A percentile compares a stretch with the other conserved stretches of the same genome.
Evolutionary conservation across 495 filamentous ascomycete genomes (phyloP).

Genomic region (Gamarada debralockiae): DNA sequence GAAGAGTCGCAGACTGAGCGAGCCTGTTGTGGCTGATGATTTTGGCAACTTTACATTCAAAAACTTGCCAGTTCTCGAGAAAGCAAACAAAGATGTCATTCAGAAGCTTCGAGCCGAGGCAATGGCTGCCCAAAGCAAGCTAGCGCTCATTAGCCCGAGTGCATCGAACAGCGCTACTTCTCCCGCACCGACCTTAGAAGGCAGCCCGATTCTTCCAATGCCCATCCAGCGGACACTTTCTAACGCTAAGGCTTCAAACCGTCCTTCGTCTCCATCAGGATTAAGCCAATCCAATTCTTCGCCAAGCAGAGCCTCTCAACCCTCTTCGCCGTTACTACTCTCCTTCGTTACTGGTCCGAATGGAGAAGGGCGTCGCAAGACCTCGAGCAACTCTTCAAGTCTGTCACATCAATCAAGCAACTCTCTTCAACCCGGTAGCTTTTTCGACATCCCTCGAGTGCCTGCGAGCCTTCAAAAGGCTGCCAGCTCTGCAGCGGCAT

Average conservation of each 20-base stretch:
- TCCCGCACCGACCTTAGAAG: slow-evolving; percentile 66
- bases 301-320: slow-evolving; percentile 82
- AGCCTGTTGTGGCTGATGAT: slow-evolving; percentile 83
- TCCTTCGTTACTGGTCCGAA: slow-evolving; percentile 84
- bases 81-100: slow-evolving; percentile 97
- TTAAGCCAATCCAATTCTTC: slow-evolving; percentile 78
- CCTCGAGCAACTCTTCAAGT: slow-evolving; percentile 83
- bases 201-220: slow-evolving; percentile 76
- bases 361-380: slow-evolving; percentile 51
- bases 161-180: slow-evolving; percentile 28
- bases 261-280: slow-evolving; percentile 82
- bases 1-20: slow-evolving; percentile 82
- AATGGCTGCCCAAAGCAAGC: slow-evolving; percentile 60
- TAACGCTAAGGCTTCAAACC: slow-evolving; percentile 64
- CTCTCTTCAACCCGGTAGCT: slow-evolving; percentile 68
- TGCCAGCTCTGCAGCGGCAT: slow-evolving; percentile 54
- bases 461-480: slow-evolving; percentile 56
- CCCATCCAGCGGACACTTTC: slow-evolving; percentile 83
- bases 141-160: slow-evolving; percentile 28
- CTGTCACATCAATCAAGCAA: slow-evolving; percentile 73
- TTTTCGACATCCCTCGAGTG: slow-evolving; percentile 66
- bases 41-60: slow-evolving; percentile 97
- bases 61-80: slow-evolving; percentile 93
- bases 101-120: slow-evolving; percentile 91
- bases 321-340: slow-evolving; percentile 88